Base-by-base conservation (phyloP, 1,284 basidiomycete species). In the Cutaneotrichosporon curvatum region DNA sequence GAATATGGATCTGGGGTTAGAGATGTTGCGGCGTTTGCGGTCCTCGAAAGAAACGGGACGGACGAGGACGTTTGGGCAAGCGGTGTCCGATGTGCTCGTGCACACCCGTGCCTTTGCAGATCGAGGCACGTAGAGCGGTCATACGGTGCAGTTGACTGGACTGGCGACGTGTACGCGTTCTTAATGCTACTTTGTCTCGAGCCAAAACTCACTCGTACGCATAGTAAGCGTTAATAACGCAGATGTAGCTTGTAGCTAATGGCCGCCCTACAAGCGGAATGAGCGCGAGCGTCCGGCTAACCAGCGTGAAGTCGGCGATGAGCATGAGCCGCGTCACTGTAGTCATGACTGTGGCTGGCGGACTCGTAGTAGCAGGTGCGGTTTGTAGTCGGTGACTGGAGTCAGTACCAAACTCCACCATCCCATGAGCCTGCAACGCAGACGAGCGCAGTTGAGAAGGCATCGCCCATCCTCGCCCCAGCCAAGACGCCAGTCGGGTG, bases 131-230 rank as follows among this genome's bases (percentile, higher is more conserved):
- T n/a, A n/a, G n/a, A n/a, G n/a, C n/a, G n/a, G n/a, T n/a, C n/a
- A n/a, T n/a, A n/a, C n/a, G n/a, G n/a, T n/a, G n/a, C n/a, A n/a
- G n/a, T n/a, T n/a, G n/a, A n/a, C n/a, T n/a, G n/a, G n/a, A n/a
- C n/a, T n/a, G n/a, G n/a, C n/a, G n/a, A n/a, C n/a, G n/a, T n/a
- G n/a, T n/a, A n/a, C n/a, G n/a, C n/a, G n/a, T n/a, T n/a, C n/a
- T n/a, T n/a, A n/a, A n/a, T n/a, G n/a, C n/a, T n/a, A n/a, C n/a
- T n/a, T n/a, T n/a, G n/a, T n/a, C n/a, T n/a, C n/a, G n/a, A n/a
- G n/a, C n/a, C n/a, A n/a, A n/a, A n/a, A 64, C 69, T 54, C 51
- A 71, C 67, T 72, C 70, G 48, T 70, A 74, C 43, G 59, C 67
- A 47, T 72, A 73, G 55, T 65, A 73, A 6, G 65, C 48, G 47